Evolutionary conservation across 2,329 filamentous ascomycete species (phyloP).

Genomic region (Alternaria burnsii): DNA sequence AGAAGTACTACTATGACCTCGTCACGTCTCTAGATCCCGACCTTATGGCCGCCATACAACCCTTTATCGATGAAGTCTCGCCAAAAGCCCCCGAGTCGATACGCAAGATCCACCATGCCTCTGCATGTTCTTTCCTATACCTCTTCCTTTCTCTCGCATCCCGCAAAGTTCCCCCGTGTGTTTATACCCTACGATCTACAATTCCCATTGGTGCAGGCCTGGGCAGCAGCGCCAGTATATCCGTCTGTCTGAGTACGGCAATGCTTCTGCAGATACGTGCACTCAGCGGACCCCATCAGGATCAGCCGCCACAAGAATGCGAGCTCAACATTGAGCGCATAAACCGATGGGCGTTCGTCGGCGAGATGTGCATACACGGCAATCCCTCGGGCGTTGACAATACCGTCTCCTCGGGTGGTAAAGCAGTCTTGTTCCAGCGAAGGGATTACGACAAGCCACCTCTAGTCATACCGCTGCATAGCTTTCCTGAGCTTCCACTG

Average conservation of each 20-base stretch:
- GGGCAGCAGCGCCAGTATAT: slow-evolving; percentile 92
- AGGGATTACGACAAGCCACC: slow-evolving; percentile 81
- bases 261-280: slow-evolving; percentile 88
- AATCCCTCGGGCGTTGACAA: slow-evolving; percentile 98
- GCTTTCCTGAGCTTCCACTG: slow-evolving; percentile 91
- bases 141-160: slow-evolving; percentile 88
- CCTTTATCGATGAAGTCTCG: slow-evolving; percentile 78
- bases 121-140: slow-evolving; percentile 88
- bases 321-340: slow-evolving; percentile 91
- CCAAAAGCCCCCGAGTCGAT: slow-evolving; percentile 70
- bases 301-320: slow-evolving; percentile 89
- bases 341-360: slow-evolving; percentile 97
- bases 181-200: slow-evolving; percentile 91
- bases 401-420: slow-evolving; percentile 91
- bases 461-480: slow-evolving; percentile 76
- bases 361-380: slow-evolving; percentile 96
- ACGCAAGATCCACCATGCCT: slow-evolving; percentile 84
- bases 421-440: slow-evolving; percentile 90
- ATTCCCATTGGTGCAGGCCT: slow-evolving; percentile 92
- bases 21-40: slow-evolving; percentile 81
- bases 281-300: slow-evolving; percentile 87
- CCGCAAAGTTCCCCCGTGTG: slow-evolving; percentile 77
- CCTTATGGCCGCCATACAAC: slow-evolving; percentile 80
- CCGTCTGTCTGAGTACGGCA: slow-evolving; percentile 85
- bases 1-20: slow-evolving; percentile 93